Evolutionary conservation across 345 rosid genomes (phyloP).

Genomic region (Heritiera littoralis): DNA sequence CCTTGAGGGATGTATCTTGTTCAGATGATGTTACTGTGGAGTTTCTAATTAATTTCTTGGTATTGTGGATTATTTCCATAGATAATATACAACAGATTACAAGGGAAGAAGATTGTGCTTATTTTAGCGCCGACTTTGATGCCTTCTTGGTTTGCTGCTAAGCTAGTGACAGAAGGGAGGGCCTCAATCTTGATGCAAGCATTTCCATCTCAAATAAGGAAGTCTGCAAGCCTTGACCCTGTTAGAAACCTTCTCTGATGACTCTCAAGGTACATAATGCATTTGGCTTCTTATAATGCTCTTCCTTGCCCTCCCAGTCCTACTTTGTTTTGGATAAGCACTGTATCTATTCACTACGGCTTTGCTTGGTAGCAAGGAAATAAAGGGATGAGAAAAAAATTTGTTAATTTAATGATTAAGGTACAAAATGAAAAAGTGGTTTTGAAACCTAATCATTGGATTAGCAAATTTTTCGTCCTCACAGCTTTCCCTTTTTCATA

Average conservation of each 20-base stretch:
- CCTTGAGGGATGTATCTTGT: not conserved
- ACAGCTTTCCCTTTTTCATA: too few relatives aligned
- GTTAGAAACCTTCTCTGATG: constrained; percentile 15
- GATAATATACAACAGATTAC: not conserved
- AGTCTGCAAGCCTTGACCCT: not conserved
- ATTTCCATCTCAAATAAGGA: constrained; percentile 1
- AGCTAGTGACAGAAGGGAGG: not conserved
- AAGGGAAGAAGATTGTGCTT: not conserved
- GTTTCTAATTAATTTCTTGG: not conserved
- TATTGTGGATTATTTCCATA: not conserved
- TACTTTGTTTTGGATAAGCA: not conserved
- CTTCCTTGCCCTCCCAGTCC: not conserved
- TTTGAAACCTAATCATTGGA: too few relatives aligned
- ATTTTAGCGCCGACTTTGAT: not conserved
- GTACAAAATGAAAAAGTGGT: too few relatives aligned
- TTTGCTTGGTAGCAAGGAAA: too few relatives aligned
- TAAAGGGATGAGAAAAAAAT: too few relatives aligned
- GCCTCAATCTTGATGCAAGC: not conserved
- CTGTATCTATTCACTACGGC: not conserved
- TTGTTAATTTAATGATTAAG: too few relatives aligned
- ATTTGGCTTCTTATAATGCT: constrained; percentile 2
- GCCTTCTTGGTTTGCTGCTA: not conserved
- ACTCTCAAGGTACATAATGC: not conserved
- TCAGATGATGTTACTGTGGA: not conserved
- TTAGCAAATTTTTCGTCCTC: too few relatives aligned